Base-by-base conservation (phyloP, 164 flowering plant species). In the Euptelea pleiosperma region DNA sequence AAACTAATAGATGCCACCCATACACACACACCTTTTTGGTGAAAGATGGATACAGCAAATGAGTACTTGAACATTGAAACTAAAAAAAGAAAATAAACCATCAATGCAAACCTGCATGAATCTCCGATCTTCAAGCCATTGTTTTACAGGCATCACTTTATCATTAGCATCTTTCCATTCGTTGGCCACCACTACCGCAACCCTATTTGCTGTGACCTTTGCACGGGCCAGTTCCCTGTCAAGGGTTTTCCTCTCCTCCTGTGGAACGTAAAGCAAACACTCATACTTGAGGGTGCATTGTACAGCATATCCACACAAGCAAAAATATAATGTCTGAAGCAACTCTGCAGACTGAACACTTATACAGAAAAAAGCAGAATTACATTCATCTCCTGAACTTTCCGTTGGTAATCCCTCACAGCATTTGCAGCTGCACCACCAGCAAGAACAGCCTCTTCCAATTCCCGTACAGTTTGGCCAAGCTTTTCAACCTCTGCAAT, bases 351-450 rank as follows among this genome's bases (percentile, higher is more conserved):
- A 12, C 15, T 5, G 5, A 44, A 42, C 19, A 59, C 25, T 8
- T 25, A 66, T 11, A 22, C 36, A 21, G 48, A 41, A 45, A 49
- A 15, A 29, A 49, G 35, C 19, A 26, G 55, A 39, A 67, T 80
- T 86, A 94, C 99, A 84, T 88, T 91, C 95, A 94, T 90, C 72
- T 94, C 99, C 64, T 90, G 99, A 67, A 91, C 82, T 83, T 94
- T 90, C 58, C 99, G 78, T 66, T 85, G 96, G 70, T 94, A 94
- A 71, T 94, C 96, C 66, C 99, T 80, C 60, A 94, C 99, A 67
- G 99, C 99, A 86, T 94, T 94, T 61, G 97, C 99, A 62, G 97
- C 99, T 8, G 95, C 97, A 70, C 99, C 97, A 67, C 99, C 99
- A 63, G 95, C 91, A 72, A 94, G 95, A 70, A 94, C 97, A 73